Base-by-base conservation (phyloP, 441 rosid species). In the Breynia disticha region DNA sequence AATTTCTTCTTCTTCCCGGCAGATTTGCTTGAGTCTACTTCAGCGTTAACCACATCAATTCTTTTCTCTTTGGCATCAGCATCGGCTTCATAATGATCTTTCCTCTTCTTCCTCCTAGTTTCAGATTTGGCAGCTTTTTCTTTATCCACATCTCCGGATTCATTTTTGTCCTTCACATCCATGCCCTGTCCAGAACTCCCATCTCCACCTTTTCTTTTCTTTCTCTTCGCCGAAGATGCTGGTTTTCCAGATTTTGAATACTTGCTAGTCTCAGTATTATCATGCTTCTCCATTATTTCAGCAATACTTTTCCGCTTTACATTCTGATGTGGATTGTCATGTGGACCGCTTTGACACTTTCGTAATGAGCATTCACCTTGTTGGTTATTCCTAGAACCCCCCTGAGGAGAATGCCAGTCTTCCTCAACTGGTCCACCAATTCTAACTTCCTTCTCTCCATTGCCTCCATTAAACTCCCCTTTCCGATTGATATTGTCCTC, bases 281-380 rank as follows among this genome's bases (percentile, higher is more conserved):
- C 22, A 38, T 62, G 65, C 43, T 68, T 76, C 28, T 76, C 79
- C 66, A 90, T 56, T 48, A 90, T 81, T 53, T 85, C 90, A 62
- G 95, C 83, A 66, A 90, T 82, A 68, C 97, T 90, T 73, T 87
- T 90, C 74, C 77, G 79, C 67, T 84, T 90, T 69, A 77, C 72
- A 43, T 73, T 74, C 54, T 72, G 81, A 54, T 53, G 39, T 52
- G 49, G 64, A 61, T 72, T 65, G 64, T 66, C 72, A 48, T 67
- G 75, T 11, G 75, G 64, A 61, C 57, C 68, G 42, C 68, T 61
- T 5, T 72, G 72, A 57, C 79, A 71, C 49, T 52, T 61, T 51
- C 58, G 78, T 57, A 74, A 59, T 38, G 48, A 52, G 54, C 66
- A 57, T 48, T 46, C 67, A 54, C 48, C 13, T 41, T 48, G 54